Evolutionary conservation across 345 rosid species (phyloP), one percentile per base, ranked within the genome.

Genomic region (Cardiospermum halicacabum): DNA sequence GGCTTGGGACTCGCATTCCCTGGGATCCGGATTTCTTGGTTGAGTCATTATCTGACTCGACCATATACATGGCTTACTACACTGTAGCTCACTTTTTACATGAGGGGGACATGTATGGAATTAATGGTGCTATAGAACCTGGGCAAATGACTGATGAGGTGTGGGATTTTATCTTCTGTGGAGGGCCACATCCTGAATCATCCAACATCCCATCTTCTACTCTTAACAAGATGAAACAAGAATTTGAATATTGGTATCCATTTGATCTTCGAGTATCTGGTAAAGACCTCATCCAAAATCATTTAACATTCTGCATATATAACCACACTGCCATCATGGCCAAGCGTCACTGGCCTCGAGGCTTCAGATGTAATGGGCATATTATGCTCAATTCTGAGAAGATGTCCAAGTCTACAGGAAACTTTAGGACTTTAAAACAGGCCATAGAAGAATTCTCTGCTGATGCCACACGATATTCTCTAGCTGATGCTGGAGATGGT

Each of bases 401-500:
- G 76, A 93, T 93, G 97, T 90, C 97, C 37, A 93, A 93, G 85
- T 88, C 93, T 48, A 93, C 98, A 13, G 97, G 98, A 56, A 93
- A 93, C 78, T 90, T 93, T 77, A 86, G 84, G 82, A 93, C 98
- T 11, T 42, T 93, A 58, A 82, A 77, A 21, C 84, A 93, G 84
- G 84, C 97, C 26, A 90, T 88, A 39, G 82, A 82, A 75, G 98
- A 93, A 63, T 88, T 82, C 73, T 90, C 96, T 47, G 92, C 98
- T 42, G 95, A 88, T 78, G 97, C 92, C 27, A 88, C 97, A 13
- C 81, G 97, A 53, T 90, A 84, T 75, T 80, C 92, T 60, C 76
- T 88, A 48, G 98, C 98, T 67, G 98, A 90, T 85, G 90, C 97
- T 56, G 98, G 98, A 27, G 98, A 93, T 58, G 98, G 97, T 4